These are phyloP conservation scores for Cornus kousa DNA, from an alignment of 148 eudicot species.

Conservation along the genomic window DNA sequence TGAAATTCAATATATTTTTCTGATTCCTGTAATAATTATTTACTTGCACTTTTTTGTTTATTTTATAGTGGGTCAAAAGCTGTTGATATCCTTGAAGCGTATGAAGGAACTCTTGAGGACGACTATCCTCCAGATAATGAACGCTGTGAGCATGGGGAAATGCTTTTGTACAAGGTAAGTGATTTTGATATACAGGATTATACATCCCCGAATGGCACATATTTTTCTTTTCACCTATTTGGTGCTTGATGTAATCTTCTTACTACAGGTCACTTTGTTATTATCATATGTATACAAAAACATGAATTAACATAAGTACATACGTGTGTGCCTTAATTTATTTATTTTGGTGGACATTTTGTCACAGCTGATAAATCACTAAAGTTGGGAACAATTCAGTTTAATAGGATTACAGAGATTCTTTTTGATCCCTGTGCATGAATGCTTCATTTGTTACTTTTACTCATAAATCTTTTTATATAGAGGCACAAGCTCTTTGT, in stretches of 20 bases:
- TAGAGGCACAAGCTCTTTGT: not conserved
- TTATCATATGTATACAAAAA: not conserved
- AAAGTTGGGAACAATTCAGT: not conserved
- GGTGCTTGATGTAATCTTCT: not conserved
- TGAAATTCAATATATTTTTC: not conserved
- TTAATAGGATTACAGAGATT: not conserved
- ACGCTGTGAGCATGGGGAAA: constrained; percentile 93
- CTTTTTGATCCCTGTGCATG: not conserved
- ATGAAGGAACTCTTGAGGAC: constrained; percentile 97
- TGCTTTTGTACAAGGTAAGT: constrained; percentile 92
- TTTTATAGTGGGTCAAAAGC: constrained; percentile 79
- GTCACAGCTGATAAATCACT: not conserved
- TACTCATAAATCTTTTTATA: not conserved
- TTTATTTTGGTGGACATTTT: not conserved
- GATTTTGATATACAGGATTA: not conserved
- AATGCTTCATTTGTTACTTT: not conserved
- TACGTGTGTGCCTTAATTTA: not conserved
- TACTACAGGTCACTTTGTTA: not conserved
- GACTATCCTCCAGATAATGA: constrained; percentile 97
- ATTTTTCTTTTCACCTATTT: not conserved
- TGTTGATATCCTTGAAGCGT: constrained; percentile 96
- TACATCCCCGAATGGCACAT: not conserved
- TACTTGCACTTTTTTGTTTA: constrained; percentile 3
- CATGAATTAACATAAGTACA: not conserved
- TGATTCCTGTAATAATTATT: not conserved